These are phyloP conservation scores for Dalbergia cultrata DNA, from an alignment of 306 rosid species.

Conservation along the genomic window DNA sequence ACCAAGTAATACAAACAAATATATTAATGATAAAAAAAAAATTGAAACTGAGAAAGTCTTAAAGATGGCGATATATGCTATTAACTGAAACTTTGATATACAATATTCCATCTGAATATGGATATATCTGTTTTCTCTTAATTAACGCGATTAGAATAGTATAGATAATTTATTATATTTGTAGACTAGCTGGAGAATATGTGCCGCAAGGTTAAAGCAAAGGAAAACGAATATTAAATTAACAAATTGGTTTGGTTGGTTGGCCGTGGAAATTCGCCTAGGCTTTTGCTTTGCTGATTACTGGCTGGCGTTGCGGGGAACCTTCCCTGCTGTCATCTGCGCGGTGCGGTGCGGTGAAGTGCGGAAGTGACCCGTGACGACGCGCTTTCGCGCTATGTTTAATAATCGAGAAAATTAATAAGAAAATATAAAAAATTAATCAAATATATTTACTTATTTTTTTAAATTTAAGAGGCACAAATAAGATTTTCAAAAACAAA, in stretches of 20 bases:
- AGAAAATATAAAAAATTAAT: too few relatives aligned
- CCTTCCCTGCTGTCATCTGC: not conserved
- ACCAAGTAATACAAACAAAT: not conserved
- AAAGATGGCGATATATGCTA: not conserved
- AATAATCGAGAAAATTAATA: too few relatives aligned
- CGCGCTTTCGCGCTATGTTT: too few relatives aligned
- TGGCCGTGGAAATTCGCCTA: too few relatives aligned
- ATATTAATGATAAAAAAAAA: not conserved
- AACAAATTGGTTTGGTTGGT: not conserved
- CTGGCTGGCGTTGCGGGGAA: not conserved
- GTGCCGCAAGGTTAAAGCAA: not conserved
- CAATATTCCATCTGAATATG: not conserved
- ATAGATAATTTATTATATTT: not conserved
- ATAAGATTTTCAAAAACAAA: too few relatives aligned
- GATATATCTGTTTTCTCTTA: not conserved
- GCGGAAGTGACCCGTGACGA: too few relatives aligned
- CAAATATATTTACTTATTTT: too few relatives aligned
- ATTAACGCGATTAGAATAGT: conserved; percentile 1
- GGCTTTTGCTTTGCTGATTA: too few relatives aligned
- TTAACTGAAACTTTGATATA: not conserved
- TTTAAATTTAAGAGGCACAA: too few relatives aligned
- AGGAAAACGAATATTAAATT: not conserved
- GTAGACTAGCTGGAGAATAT: not conserved
- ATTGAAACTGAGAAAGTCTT: not conserved
- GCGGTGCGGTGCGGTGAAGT: not conserved